These are phyloP conservation scores for Tylopilus sp. DNA, from an alignment of 768 basidiomycete genomes.

Conservation along the genomic window DNA sequence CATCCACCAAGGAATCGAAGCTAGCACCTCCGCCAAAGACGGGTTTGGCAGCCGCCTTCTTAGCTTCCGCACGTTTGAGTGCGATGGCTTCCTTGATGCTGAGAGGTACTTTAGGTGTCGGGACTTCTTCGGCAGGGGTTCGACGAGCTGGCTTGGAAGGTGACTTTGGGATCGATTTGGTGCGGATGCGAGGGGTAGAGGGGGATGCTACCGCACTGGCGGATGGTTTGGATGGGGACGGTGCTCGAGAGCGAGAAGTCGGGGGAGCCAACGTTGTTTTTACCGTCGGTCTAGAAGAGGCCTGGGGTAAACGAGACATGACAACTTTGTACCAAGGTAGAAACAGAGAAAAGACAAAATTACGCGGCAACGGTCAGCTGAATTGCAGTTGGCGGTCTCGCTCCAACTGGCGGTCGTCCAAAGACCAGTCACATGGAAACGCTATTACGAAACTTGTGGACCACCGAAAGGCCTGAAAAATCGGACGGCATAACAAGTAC, in stretches of 20 bases:
- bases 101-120: conserved; percentile 32
- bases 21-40: conserved; percentile 25
- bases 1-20: conserved; percentile 47
- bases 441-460: conserved; percentile 20
- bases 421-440: conserved; percentile 10
- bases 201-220: conserved; percentile 22
- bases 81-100: conserved; percentile 80
- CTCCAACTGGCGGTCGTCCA: background rate
- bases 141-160: conserved; percentile 29
- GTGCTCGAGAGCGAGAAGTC: conserved; percentile 30
- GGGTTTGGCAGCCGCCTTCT: conserved; percentile 43
- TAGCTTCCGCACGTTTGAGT: conserved; percentile 72
- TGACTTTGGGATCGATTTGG: conserved; percentile 37
- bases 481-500: background rate
- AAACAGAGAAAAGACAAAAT: background rate
- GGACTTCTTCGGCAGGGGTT: conserved; percentile 19
- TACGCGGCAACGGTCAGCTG: background rate
- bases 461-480: background rate
- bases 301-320: conserved; percentile 43
- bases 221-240: conserved; percentile 30
- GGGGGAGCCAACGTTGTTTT: conserved; percentile 28
- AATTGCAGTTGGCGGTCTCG: too few species aligned
- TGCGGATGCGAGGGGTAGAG: conserved; percentile 32
- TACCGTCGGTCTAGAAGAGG: conserved; percentile 31
- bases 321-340: background rate